A percentile compares a stretch with the other conserved stretches of the same genome.
Conservation (phyloP, 148 eudicot genomes). For the Vaccinium vitisidaea region DNA sequence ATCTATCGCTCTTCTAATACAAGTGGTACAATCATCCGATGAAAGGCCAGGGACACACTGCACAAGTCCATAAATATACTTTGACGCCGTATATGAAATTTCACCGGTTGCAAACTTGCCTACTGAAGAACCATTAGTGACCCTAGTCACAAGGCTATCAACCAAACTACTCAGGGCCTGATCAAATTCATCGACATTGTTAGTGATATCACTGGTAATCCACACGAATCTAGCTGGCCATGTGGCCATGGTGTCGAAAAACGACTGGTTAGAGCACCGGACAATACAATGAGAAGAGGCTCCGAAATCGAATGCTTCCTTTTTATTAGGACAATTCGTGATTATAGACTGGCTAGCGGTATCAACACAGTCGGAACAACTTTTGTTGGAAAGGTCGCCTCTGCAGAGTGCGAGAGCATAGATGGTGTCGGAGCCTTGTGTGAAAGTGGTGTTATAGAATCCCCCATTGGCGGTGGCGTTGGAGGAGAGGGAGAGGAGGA, state of each 20-base stretch:
- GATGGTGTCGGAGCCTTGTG: no score
- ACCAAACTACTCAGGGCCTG: constrained; percentile 12
- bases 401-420: no score
- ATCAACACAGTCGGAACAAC: neutral
- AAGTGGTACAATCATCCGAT: constrained; percentile 15
- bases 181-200: neutral
- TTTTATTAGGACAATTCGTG: neutral
- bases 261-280: neutral
- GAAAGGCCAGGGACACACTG: constrained; percentile 33
- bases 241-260: neutral
- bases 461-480: neutral
- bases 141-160: constrained; percentile 6
- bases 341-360: neutral
- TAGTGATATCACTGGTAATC: neutral
- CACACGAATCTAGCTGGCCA: neutral
- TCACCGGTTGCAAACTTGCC: constrained; percentile 26
- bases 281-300: neutral
- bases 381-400: no score
- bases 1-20: constrained; percentile 7
- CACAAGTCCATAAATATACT: constrained; percentile 24
- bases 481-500: constrained; percentile 5
- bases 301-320: neutral
- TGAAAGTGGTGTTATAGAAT: neutral
- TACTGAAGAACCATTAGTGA: constrained; percentile 20
- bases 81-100: neutral